Evolutionary conservation across 306 rosid genomes (phyloP).

Genomic region (Medicago truncatula): MtrunA17r5.0-ANR NC_053044.1:14117001-14117500

Average conservation of each 20-base stretch:
- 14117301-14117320: conserved; percentile 46
- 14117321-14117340: conserved; percentile 51
- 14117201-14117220: conserved; percentile 40
- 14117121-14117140: too few relatives aligned
- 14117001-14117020: too few relatives aligned
- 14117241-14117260: conserved; percentile 59
- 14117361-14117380: conserved; percentile 57
- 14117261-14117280: conserved; percentile 50
- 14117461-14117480: conserved; percentile 59
- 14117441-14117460: conserved; percentile 49
- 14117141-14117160: too few relatives aligned
- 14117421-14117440: conserved; percentile 52
- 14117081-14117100: too few relatives aligned
- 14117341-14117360: conserved; percentile 47
- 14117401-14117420: conserved; percentile 58
- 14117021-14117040: too few relatives aligned
- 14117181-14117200: conserved; percentile 53
- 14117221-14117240: conserved; percentile 54
- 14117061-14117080: too few relatives aligned
- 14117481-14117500: conserved; percentile 62
- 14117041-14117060: too few relatives aligned
- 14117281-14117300: conserved; percentile 60
- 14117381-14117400: conserved; percentile 57
- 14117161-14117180: conserved; percentile 45
- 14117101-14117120: too few relatives aligned